Base-by-base conservation (phyloP, 1,284 basidiomycete genomes). In the Apiotrichum sp. region DNA sequence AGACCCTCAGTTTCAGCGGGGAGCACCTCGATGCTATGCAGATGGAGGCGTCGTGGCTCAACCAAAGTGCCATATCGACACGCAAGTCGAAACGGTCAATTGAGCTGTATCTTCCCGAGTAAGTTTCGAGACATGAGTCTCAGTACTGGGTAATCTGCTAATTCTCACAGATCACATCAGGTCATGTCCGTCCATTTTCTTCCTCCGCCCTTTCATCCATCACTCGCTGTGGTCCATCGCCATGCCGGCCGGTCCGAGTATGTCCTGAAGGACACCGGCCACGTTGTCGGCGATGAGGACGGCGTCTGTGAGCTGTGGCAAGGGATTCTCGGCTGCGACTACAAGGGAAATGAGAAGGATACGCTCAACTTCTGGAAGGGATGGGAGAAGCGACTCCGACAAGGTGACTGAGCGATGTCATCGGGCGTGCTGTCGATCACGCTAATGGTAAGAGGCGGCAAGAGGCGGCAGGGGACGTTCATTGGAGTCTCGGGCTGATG, bases 71-170 rank as follows among this genome's bases (percentile, higher is more conserved):
- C 31, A 14, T 8, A 6, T 6, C 16, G 13, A 4, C 14, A 10
- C 6, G 3, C 3, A 38, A 38, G 13, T 29, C 11, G 14, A 41
- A 46, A 5, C 6, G 8, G 42, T 16, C 42, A 46, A 52, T 64
- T 11, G 65, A 69, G 39, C 49, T 71, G 8, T 73, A 69, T 47
- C 61, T 73, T 2, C 66, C 71, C n/a, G 68, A 72, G 70, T 70
- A 45, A 60, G 71, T 53, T 38, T 38, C 36, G 22, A 13, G 36
- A 38, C 36, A 38, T 8, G 36, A 38, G 4, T 34, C 10, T 22
- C 22, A 22, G 22, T 22, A 22, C 22, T 22, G 22, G 22, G 22
- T 22, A 22, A 22, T 22, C 22, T 22, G 36, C 13, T 22, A 22
- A 22, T 13, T 38, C 36, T 38, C 36, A 38, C 35, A 69, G 67